phyloP scores from a whole-genome alignment of 192 early-diverging fungal species.

The Coemansia sp. region DNA sequence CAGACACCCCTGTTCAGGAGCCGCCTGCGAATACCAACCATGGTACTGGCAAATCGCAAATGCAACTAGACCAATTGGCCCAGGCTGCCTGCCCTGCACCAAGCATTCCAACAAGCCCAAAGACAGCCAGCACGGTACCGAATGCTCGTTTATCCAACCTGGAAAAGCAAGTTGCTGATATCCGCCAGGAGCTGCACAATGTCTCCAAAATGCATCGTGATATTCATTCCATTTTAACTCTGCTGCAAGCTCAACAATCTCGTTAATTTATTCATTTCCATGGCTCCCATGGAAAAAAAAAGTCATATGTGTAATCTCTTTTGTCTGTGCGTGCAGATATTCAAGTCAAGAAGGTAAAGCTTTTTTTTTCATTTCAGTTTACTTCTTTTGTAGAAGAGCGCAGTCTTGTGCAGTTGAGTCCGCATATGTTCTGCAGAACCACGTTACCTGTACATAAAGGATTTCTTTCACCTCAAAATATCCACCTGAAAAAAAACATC shows the following conservation, averaged over 20 bases:
- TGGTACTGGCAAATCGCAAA: conserved; percentile 3
- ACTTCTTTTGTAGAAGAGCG: too few relatives aligned
- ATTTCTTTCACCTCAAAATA: too few relatives aligned
- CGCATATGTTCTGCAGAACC: background rate
- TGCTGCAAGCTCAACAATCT: background rate
- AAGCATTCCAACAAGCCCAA: background rate
- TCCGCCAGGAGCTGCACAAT: conserved; percentile 2
- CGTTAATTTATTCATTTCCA: conserved; percentile 6
- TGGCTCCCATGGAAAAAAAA: too few relatives aligned
- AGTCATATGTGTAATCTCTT: too few relatives aligned
- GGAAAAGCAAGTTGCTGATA: background rate
- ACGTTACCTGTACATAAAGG: too few relatives aligned
- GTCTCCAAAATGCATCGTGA: conserved; percentile 23
- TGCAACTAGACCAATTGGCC: conserved; percentile 8
- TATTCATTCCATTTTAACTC: background rate
- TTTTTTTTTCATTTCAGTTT: too few relatives aligned
- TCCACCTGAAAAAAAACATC: too few relatives aligned
- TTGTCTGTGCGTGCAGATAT: conserved; percentile 19
- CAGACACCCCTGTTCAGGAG: background rate
- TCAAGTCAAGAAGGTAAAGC: too few relatives aligned
- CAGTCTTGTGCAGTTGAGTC: background rate
- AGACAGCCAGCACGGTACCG: background rate
- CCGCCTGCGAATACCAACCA: background rate
- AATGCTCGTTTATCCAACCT: background rate
- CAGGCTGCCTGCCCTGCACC: background rate